A percentile compares a stretch with the other conserved stretches of the same genome.
Evolutionary conservation across 106 monocot genomes (phyloP).

Genomic region (Chionographis japonica): DNA sequence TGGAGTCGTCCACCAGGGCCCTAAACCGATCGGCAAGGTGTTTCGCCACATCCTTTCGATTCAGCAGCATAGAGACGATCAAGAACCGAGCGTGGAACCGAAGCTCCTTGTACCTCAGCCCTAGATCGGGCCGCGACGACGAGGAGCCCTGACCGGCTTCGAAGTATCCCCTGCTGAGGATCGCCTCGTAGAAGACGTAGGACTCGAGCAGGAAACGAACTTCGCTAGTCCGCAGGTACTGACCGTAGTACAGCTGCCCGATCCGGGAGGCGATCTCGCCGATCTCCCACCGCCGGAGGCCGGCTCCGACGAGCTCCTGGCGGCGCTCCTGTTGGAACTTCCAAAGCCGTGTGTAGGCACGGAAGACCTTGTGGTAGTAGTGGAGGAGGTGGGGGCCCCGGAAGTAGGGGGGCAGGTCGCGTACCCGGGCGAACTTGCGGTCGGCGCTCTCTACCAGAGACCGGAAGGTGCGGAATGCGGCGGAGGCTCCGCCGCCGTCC

Average conservation of each 20-base stretch:
- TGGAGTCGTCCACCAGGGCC: slow-evolving; percentile 58
- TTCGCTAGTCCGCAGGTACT: slow-evolving; percentile 90
- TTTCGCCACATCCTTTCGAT: slow-evolving; percentile 47
- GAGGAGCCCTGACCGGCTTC: slow-evolving; percentile 16
- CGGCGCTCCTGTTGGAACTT: slow-evolving; percentile 77
- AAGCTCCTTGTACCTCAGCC: slow-evolving; percentile 79
- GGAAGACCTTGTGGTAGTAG: slow-evolving; percentile 65
- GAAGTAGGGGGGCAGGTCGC: slow-evolving; percentile 55
- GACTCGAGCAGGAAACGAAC: slow-evolving; percentile 73
- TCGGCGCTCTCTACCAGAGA: slow-evolving; percentile 65
- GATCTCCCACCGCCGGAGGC: slow-evolving; percentile 80
- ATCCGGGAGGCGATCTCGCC: slow-evolving; percentile 95
- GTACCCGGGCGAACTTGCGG: slow-evolving; percentile 75
- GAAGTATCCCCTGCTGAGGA: slow-evolving; percentile 75
- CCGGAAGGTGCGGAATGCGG: slow-evolving; percentile 29
- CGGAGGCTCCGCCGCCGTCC: slow-evolving; percentile 10
- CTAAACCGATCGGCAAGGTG: slow-evolving; percentile 49
- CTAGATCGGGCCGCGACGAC: slow-evolving; percentile 35
- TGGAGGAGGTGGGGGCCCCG: slow-evolving; percentile 33
- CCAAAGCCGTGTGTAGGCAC: slow-evolving; percentile 89
- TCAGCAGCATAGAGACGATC: slow-evolving; percentile 65
- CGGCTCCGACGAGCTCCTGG: slow-evolving; percentile 51
- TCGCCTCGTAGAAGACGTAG: slow-evolving; percentile 96
- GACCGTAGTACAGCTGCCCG: slow-evolving; percentile 90
- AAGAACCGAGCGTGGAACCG: slow-evolving; percentile 84